A percentile compares a stretch with the other conserved stretches of the same genome.
These are phyloP conservation scores for Annulohypoxylon maeteangense DNA, from an alignment of 495 filamentous ascomycete species.

Conservation along the genomic window DNA sequence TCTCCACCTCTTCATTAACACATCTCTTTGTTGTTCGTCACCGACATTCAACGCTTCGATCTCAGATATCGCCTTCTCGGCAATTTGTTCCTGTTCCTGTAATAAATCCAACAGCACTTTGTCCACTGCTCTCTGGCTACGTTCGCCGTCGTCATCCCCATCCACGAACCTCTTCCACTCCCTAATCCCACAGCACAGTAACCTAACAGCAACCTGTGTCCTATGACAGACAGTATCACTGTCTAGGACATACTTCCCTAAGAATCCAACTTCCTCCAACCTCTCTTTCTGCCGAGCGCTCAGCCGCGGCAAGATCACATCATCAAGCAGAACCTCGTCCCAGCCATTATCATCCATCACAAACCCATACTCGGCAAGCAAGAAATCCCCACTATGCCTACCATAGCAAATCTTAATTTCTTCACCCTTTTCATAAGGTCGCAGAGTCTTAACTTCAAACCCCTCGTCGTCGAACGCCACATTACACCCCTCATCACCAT, in stretches of 20 bases:
- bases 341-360: conserved; percentile 72
- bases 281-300: conserved; percentile 56
- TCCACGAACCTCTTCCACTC: conserved; percentile 55
- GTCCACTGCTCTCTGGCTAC: conserved; percentile 46
- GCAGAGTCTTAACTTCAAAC: conserved; percentile 69
- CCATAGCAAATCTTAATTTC: conserved; percentile 87
- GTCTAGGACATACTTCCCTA: conserved; percentile 75
- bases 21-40: conserved; percentile 44
- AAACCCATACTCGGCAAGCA: conserved; percentile 88
- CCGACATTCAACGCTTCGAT: conserved; percentile 48
- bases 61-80: conserved; percentile 50
- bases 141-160: conserved; percentile 52
- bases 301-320: conserved; percentile 69
- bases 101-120: conserved; percentile 43
- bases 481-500: conserved; percentile 71
- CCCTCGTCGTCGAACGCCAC: conserved; percentile 67
- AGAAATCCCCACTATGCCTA: conserved; percentile 79
- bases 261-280: conserved; percentile 68
- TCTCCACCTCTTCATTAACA: conserved; percentile 61
- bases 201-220: conserved; percentile 74
- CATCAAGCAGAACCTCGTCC: conserved; percentile 76
- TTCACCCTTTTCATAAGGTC: conserved; percentile 69
- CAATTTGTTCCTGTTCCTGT: conserved; percentile 43
- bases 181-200: conserved; percentile 49
- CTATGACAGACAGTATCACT: conserved; percentile 71